Conservation (phyloP, 2,329 filamentous ascomycete genomes). For the Podosphaera fusca region DNA sequence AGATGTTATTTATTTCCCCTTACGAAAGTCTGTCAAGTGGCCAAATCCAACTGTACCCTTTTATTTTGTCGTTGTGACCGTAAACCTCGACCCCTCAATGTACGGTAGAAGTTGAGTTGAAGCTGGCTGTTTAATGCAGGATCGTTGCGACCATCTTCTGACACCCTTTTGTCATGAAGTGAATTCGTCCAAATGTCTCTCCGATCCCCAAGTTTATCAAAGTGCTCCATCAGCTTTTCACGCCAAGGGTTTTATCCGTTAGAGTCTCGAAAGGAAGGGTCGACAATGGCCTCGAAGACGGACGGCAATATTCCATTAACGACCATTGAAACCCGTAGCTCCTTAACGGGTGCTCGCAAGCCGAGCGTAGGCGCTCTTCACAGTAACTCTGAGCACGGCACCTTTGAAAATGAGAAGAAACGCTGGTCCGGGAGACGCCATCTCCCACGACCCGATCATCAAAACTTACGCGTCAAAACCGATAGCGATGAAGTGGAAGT, state of each 20-base stretch:
- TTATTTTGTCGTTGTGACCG: not conserved
- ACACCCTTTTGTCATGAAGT: not conserved
- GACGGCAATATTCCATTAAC: conserved; percentile 28
- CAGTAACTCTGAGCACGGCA: conserved; percentile 5
- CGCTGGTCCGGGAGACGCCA: conserved; percentile 20
- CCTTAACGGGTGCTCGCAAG: conserved; percentile 30
- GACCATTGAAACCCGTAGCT: conserved; percentile 30
- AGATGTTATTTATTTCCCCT: not conserved
- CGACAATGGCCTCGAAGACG: conserved; percentile 8
- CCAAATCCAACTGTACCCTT: not conserved
- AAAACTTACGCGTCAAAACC: conserved; percentile 21
- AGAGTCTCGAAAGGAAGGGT: not conserved
- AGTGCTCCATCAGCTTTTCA: not conserved
- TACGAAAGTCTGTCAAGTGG: not conserved
- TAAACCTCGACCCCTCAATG: not conserved
- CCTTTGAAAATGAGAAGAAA: conserved; percentile 12
- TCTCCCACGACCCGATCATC: conserved; percentile 19
- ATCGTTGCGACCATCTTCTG: not conserved
- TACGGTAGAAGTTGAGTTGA: not conserved
- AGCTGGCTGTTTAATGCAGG: not conserved
- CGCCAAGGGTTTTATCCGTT: not conserved
- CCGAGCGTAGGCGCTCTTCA: conserved; percentile 17
- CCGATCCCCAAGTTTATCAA: not conserved
- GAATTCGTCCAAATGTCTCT: not conserved
- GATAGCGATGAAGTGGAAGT: conserved; percentile 30